Base-by-base conservation (phyloP, 139 green algal genomes). In the Picochlorum costavermella region DNA sequence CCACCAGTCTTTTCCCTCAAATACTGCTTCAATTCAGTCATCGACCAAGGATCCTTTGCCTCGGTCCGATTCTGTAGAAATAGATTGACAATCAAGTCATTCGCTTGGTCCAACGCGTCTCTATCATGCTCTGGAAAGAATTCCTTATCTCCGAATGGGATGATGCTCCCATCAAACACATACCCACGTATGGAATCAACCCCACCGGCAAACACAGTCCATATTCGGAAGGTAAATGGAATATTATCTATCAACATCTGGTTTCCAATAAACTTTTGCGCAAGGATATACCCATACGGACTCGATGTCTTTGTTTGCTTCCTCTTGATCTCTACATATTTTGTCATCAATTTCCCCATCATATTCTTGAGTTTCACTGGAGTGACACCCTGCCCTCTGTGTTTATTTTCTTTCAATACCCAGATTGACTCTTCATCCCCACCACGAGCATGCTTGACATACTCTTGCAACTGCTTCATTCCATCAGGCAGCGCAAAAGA, bases 391-490 rank as follows among this genome's bases (percentile, higher is more conserved):
- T 71, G 75, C 62, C 79, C 81, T 28, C 81, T 49, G 74, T 89
- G 83, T 6, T 69, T 68, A 29, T 84, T 73, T 50, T 75, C 64
- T 43, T 89, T 89, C 6, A 89, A 66, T 51, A 86, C 83, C 83
- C 83, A 89, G n/a, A 61, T 45, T 6, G 55, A 50, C 8, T 58
- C 16, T 30, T 61, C 48, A 40, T 50, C 17, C 71, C 9, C 4
- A 8, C 6, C 36, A 51, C 70, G 4, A 45, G 26, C 13, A 14
- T 56, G 12, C 61, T 40, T 69, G 68, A 78, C 3, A 60, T 90
- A 90, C n/a, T 23, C n/a, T 23, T 23, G 16, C n/a, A 53, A 23
- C 12, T 28, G 17, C 17, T 28, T 20, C n/a, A 53, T 26, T 51
- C 83, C 60, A 25, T 68, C 23, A 0, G 84, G 83, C 30, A 90